These are phyloP conservation scores for Prosopis cineraria DNA, from an alignment of 306 rosid species.

Conservation along the genomic window DNA sequence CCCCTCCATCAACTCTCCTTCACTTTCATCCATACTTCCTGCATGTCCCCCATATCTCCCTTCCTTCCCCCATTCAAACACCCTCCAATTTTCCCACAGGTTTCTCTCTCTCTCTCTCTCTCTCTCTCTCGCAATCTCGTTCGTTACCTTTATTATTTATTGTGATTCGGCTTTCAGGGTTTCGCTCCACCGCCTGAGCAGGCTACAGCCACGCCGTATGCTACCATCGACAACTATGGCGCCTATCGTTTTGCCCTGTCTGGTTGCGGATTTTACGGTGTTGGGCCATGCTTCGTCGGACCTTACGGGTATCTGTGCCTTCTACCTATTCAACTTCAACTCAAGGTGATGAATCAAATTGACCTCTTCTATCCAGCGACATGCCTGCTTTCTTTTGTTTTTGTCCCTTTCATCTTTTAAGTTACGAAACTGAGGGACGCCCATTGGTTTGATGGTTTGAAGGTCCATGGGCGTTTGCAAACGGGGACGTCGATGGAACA, in stretches of 20 bases:
- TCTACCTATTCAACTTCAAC: not conserved
- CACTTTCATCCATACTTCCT: not conserved
- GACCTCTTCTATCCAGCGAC: not conserved
- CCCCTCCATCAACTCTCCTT: not conserved
- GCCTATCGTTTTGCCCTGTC: not conserved
- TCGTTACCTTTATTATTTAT: not conserved
- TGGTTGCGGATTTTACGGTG: not conserved
- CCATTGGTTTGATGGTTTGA: not conserved
- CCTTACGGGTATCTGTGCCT: not conserved
- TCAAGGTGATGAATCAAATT: not conserved
- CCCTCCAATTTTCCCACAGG: not conserved
- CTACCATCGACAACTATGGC: not conserved
- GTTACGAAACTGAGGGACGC: not conserved
- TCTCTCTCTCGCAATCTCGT: not conserved
- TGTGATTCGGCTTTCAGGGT: not conserved
- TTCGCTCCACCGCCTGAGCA: not conserved
- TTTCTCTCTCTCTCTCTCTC: not conserved
- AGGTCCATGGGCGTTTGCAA: not conserved
- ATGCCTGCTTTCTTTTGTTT: not conserved
- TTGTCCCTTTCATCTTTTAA: not conserved
- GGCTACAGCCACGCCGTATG: not conserved
- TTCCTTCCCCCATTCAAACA: not conserved
- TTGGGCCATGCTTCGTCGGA: not conserved
- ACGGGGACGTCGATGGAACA: not conserved
- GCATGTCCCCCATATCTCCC: not conserved